Conservation (phyloP, 1,284 basidiomycete species). For the Cystobasidium pallidum region DNA sequence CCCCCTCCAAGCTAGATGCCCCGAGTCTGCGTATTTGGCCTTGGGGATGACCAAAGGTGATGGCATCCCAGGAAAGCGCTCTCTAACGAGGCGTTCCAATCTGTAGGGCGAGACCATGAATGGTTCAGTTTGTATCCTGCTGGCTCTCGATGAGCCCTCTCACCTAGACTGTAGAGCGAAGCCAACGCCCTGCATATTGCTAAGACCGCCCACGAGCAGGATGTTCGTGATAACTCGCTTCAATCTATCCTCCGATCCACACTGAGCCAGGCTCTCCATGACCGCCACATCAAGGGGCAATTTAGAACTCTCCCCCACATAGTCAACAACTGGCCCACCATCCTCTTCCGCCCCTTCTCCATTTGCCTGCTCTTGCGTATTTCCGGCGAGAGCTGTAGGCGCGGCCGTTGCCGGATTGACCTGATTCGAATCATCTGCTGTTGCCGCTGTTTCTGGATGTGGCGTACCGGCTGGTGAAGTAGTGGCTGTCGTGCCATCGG, state of each 20-base stretch:
- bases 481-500: not conserved
- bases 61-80: slow-evolving; percentile 44
- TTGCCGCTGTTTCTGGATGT: slow-evolving; percentile 32
- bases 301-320: slow-evolving; percentile 84
- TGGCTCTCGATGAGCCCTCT: not conserved
- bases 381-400: not conserved
- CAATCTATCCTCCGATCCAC: slow-evolving; percentile 84
- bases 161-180: slow-evolving; percentile 66
- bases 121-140: no score
- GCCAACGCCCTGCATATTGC: slow-evolving; percentile 77
- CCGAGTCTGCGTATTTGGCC: slow-evolving; percentile 88
- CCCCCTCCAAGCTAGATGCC: slow-evolving; percentile 90
- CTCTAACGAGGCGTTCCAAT: slow-evolving; percentile 28
- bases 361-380: slow-evolving; percentile 1
- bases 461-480: slow-evolving; percentile 36
- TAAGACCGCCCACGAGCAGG: slow-evolving; percentile 80
- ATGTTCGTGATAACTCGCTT: slow-evolving; percentile 86
- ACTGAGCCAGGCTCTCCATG: slow-evolving; percentile 83
- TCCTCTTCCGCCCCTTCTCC: slow-evolving; percentile 46
- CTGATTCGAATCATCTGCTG: slow-evolving; percentile 33
- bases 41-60: slow-evolving; percentile 79
- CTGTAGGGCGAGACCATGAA: slow-evolving; percentile 11
- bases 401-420: slow-evolving; percentile 15
- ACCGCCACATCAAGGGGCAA: slow-evolving; percentile 92
- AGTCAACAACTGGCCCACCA: slow-evolving; percentile 58